Evolutionary conservation across 805 yeast species (phyloP).

Genomic region (Candida tammaniensis): DNA sequence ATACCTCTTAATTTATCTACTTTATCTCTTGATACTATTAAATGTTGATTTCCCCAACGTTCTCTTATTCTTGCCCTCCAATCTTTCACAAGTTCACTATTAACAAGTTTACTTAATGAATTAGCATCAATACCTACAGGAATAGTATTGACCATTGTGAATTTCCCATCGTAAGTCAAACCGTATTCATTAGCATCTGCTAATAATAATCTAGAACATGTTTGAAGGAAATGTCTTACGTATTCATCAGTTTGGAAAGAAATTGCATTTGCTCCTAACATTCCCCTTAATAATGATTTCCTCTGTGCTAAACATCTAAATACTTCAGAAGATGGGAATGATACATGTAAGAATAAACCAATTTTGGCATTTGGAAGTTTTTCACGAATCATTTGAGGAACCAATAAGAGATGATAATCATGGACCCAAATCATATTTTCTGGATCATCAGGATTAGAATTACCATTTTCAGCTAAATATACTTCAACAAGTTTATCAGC

Average conservation of each 20-base stretch:
- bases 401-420: slow-evolving; percentile 86
- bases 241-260: slow-evolving; percentile 92
- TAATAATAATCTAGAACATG: slow-evolving; percentile 77
- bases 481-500: slow-evolving; percentile 71
- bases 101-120: slow-evolving; percentile 46
- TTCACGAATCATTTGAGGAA: slow-evolving; percentile 79
- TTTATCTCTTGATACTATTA: slow-evolving; percentile 87
- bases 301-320: slow-evolving; percentile 92
- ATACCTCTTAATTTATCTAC: slow-evolving; percentile 85
- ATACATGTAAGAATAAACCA: slow-evolving; percentile 88
- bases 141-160: slow-evolving; percentile 53
- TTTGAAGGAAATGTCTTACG: slow-evolving; percentile 89
- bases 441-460: slow-evolving; percentile 39
- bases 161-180: slow-evolving; percentile 57
- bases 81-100: slow-evolving; percentile 49
- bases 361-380: slow-evolving; percentile 78
- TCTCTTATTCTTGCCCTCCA: slow-evolving; percentile 74
- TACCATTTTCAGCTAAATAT: slow-evolving; percentile 52
- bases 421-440: slow-evolving; percentile 85
- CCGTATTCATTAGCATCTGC: slow-evolving; percentile 74
- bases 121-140: slow-evolving; percentile 81
- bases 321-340: slow-evolving; percentile 94
- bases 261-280: slow-evolving; percentile 84
- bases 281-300: slow-evolving; percentile 69
- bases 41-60: slow-evolving; percentile 68